Evolutionary conservation across 2,329 filamentous ascomycete species (phyloP).

Genomic region (Ascochyta pisi): DNA sequence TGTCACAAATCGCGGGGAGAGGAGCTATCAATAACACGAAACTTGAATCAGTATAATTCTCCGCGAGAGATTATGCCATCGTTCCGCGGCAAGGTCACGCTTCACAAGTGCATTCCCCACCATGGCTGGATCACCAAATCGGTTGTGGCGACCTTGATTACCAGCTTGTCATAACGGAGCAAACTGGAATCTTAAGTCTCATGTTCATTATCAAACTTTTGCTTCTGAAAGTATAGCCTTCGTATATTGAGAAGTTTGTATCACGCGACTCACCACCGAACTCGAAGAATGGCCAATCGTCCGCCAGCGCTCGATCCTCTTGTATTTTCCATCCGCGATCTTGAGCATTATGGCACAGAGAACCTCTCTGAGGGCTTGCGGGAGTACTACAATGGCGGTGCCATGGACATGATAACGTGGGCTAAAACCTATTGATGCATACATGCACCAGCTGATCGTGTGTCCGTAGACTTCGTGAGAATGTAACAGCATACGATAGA

Average conservation of each 20-base stretch:
- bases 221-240: not conserved
- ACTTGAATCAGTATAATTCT: conserved; percentile 13
- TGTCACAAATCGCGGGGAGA: not conserved
- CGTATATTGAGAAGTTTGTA: not conserved
- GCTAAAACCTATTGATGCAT: not conserved
- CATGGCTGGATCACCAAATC: not conserved
- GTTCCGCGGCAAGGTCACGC: conserved; percentile 1
- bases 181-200: not conserved
- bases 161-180: not conserved
- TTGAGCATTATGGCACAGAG: conserved; percentile 48
- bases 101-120: not conserved
- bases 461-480: conserved; percentile 50
- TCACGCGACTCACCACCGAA: not conserved
- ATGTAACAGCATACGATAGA: conserved; percentile 41
- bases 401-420: conserved; percentile 25
- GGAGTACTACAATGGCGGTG: conserved; percentile 54
- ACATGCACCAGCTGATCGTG: not conserved
- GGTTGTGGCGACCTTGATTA: not conserved
- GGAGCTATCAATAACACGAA: not conserved
- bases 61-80: not conserved
- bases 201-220: not conserved
- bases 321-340: conserved; percentile 27
- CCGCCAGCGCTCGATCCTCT: conserved; percentile 25
- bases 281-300: conserved; percentile 25
- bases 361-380: conserved; percentile 51